A percentile compares a stretch with the other conserved stretches of the same genome.
These are phyloP conservation scores for Plasmodium gonderi DNA, from an alignment of 169 alveolate genomes.

Conservation along the genomic window DNA sequence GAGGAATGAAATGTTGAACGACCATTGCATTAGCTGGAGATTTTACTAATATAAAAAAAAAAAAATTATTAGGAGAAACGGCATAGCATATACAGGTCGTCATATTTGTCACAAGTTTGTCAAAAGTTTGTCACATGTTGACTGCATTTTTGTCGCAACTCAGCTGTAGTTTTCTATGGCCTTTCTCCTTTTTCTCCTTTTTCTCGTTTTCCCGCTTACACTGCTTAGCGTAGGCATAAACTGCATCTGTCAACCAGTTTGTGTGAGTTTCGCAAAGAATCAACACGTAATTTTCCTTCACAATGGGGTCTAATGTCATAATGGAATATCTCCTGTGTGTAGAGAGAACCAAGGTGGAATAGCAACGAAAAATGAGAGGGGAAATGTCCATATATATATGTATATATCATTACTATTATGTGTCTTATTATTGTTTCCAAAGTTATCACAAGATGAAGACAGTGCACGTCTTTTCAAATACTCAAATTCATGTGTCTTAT, in stretches of 20 bases:
- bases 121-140: too few relatives aligned
- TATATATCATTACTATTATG: neutral
- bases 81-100: too few relatives aligned
- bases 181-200: constrained; percentile 2
- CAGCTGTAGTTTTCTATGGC: neutral
- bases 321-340: constrained; percentile 54
- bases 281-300: constrained; percentile 53
- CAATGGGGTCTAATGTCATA: constrained; percentile 58
- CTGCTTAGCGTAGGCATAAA: constrained; percentile 65
- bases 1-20: neutral
- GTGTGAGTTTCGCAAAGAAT: constrained; percentile 63
- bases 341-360: neutral
- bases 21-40: too few relatives aligned
- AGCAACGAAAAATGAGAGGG: neutral
- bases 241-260: constrained; percentile 54
- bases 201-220: constrained; percentile 19
- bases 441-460: too few relatives aligned
- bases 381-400: neutral
- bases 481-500: neutral
- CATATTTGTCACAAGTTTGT: too few relatives aligned
- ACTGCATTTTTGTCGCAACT: neutral
- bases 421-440: too few relatives aligned
- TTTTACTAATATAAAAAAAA: too few relatives aligned
- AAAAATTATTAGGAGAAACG: too few relatives aligned
- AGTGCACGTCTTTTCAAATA: neutral